Evolutionary conservation across 805 yeast genomes (phyloP).

Genomic region (Jamesozyma rosinii): DNA sequence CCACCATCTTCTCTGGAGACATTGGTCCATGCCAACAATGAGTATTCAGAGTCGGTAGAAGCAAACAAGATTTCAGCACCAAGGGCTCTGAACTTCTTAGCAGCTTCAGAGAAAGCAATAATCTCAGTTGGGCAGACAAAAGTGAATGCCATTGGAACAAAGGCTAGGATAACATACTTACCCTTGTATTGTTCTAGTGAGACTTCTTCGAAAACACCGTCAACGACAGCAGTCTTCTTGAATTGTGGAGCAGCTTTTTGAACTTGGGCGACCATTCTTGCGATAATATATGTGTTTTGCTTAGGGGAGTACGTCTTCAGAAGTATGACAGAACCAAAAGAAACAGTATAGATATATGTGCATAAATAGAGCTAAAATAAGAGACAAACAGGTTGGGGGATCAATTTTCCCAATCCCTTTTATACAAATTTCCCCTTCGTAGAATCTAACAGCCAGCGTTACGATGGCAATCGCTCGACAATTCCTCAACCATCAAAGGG

Average conservation of each 20-base stretch:
- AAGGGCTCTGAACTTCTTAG: conserved; percentile 76
- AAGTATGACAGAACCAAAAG: no score
- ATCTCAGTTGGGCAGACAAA: conserved; percentile 99
- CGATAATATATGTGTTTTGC: conserved; percentile 2
- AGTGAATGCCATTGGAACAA: conserved; percentile 98
- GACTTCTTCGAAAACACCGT: conserved; percentile 92
- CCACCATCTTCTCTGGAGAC: conserved; percentile 96
- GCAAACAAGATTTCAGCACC: conserved; percentile 88
- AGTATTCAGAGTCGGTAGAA: conserved; percentile 96
- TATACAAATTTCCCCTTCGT: background rate
- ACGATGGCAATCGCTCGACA: background rate
- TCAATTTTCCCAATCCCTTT: background rate
- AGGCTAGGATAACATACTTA: conserved; percentile 93
- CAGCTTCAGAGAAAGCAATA: conserved; percentile 96
- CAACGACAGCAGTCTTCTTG: conserved; percentile 94
- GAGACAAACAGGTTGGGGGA: no score
- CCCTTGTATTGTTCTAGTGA: conserved; percentile 93
- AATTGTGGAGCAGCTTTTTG: conserved; percentile 95
- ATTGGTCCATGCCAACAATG: conserved; percentile 97
- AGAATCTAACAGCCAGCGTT: background rate
- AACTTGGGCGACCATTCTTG: conserved; percentile 74
- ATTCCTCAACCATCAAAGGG: no score
- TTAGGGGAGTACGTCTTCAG: background rate
- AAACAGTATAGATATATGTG: no score
- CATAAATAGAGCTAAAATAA: no score